Percentiles rank a stretch among this genome's conserved stretches.
phyloP scores from a whole-genome alignment of 2,329 filamentous ascomycete species.

The Fonsecaea monophora region DNA sequence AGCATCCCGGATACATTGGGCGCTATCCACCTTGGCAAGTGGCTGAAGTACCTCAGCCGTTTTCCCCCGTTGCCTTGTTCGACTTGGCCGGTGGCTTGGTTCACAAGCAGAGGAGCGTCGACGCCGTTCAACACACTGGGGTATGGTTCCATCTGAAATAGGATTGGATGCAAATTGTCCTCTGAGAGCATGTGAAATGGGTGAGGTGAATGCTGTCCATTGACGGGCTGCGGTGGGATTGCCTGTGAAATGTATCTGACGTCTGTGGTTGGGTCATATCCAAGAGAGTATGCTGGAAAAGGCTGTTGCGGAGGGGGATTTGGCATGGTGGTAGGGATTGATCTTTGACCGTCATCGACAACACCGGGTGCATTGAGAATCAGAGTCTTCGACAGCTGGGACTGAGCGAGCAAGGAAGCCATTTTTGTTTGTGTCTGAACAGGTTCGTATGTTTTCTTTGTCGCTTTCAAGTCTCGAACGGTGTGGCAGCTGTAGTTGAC shows the following conservation, averaged over 20 bases:
- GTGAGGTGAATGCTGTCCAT: conserved; percentile 21
- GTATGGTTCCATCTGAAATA: conserved; percentile 33
- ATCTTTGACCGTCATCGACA: neutral
- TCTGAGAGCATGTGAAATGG: conserved; percentile 24
- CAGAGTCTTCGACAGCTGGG: neutral
- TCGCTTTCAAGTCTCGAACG: neutral
- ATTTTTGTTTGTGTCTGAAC: neutral
- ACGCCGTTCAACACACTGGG: conserved; percentile 10
- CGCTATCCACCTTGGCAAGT: conserved; percentile 33
- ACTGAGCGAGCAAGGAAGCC: neutral
- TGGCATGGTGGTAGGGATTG: neutral
- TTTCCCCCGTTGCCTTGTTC: conserved; percentile 12
- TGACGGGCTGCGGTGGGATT: conserved; percentile 18
- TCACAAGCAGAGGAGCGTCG: conserved; percentile 22
- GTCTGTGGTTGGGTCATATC: conserved; percentile 18
- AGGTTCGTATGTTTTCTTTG: neutral
- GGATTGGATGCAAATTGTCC: conserved; percentile 28
- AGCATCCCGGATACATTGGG: conserved; percentile 29
- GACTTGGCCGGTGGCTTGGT: conserved; percentile 18
- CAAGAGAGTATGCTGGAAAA: conserved; percentile 27
- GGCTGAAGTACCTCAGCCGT: conserved; percentile 33
- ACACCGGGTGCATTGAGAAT: conserved; percentile 20
- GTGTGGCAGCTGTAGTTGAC: neutral
- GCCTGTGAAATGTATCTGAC: neutral
- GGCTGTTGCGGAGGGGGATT: conserved; percentile 19